Conservation (phyloP, 257 asterid species). For the Coffea canephora region DNA sequence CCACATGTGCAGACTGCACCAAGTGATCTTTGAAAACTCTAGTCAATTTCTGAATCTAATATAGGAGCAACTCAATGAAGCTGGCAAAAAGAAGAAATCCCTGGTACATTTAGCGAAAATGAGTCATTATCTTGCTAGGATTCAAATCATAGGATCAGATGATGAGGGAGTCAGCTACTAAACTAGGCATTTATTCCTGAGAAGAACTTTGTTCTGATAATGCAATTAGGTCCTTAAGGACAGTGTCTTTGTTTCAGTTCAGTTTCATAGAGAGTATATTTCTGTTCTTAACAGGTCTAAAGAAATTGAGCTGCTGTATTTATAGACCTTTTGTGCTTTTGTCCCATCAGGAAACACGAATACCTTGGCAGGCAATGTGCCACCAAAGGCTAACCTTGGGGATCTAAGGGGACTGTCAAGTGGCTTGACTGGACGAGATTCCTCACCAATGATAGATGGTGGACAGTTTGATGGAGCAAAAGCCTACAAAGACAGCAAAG, state of each 20-base stretch:
- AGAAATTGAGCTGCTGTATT: not conserved
- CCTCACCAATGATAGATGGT: conserved; percentile 86
- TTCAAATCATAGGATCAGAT: not conserved
- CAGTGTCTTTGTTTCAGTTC: not conserved
- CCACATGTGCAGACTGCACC: not conserved
- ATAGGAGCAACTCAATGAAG: not conserved
- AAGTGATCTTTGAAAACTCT: not conserved
- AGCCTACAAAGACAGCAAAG: conserved; percentile 96
- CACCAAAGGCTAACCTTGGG: conserved; percentile 93
- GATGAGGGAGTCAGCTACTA: not conserved
- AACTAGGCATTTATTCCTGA: not conserved
- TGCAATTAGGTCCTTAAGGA: not conserved
- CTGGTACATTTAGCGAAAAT: not conserved
- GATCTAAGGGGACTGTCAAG: conserved; percentile 83
- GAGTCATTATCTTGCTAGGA: not conserved
- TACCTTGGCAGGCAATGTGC: conserved; percentile 98
- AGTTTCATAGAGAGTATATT: not conserved
- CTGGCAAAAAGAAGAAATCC: not conserved
- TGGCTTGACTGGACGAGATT: conserved; percentile 61
- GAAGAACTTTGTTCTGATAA: not conserved
- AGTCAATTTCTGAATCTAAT: not conserved
- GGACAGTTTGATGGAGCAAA: conserved; percentile 92
- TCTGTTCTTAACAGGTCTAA: not conserved
- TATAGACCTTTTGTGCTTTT: not conserved
- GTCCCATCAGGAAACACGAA: conserved; percentile 69